Base-by-base conservation (phyloP, 2,329 filamentous ascomycete species). In the Mollisia scopiformis region DNA sequence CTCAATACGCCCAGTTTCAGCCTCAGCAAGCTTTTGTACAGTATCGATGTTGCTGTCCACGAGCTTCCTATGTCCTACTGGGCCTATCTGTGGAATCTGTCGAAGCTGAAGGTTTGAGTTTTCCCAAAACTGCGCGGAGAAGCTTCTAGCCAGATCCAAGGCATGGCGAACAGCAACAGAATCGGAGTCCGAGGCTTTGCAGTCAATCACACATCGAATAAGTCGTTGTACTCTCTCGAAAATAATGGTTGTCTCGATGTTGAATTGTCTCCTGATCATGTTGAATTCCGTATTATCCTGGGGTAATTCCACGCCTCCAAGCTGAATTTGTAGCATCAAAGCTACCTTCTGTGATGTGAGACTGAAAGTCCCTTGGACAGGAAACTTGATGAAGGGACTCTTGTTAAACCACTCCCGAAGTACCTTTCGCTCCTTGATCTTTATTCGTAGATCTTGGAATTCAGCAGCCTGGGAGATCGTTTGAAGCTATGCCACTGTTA, bases 71-170 rank as follows among this genome's bases (percentile, higher is more conserved):
- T 91, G 87, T n/a, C 85, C 84, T 1, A 88, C 91, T 4, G 86
- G 79, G 0, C 95, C 95, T 62, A 98, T 84, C 2, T 87, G 84
- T 0, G 91, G 86, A 1, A 99, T 82, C 73, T 98, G 94, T 62
- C 90, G 89, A 70, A 99, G 83, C 67, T 97, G 91, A 23, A 89
- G 80, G 0, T 91, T 85, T 2, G 88, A 90, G 33, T 90, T 87
- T 70, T 99, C 95, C 95, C 93, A 75, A 1, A 82, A 80, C 1
- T 84, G 85, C 1, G 93, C 90, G 23, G 86, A 84, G 55, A 98
- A 77, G 65, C 91, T 92, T 59, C 94, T 84, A 51, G 89, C 84
- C 6, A 98, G 82, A 70, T 94, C 90, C 1, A 98, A 81, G 6
- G 89, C 89, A 62, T 88, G 87, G 28, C 84, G 84, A 1, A 87